A percentile compares a stretch with the other conserved stretches of the same genome.
phyloP scores from a whole-genome alignment of 495 filamentous ascomycete genomes.

The Hypoxylon subgilvum region DNA sequence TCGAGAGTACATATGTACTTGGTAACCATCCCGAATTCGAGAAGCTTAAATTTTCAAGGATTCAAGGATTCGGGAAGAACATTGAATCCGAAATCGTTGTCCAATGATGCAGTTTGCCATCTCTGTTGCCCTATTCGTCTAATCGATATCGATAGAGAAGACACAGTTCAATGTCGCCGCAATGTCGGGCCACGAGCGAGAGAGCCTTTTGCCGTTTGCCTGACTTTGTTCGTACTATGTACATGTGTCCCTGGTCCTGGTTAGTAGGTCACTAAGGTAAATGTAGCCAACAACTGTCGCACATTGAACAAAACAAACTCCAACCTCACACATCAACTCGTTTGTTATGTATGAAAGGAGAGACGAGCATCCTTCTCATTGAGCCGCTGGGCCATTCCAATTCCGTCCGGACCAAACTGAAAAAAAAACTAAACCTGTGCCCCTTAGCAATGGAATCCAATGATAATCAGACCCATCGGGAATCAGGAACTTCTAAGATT shows the following conservation, averaged over 20 bases:
- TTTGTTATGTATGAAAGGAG: no score
- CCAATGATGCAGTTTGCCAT: not conserved
- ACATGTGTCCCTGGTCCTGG: no score
- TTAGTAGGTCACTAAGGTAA: no score
- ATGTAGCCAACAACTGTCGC: no score
- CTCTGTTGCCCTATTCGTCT: conserved; percentile 17
- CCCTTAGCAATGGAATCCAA: no score
- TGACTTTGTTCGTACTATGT: not conserved
- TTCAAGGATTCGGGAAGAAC: no score
- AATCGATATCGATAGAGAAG: not conserved
- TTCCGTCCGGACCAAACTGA: no score
- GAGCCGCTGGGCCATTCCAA: conserved; percentile 14
- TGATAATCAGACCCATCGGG: conserved; percentile 28
- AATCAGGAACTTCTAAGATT: conserved; percentile 34
- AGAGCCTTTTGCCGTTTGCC: conserved; percentile 14
- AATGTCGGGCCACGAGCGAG: not conserved
- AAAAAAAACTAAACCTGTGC: no score
- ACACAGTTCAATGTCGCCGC: not conserved
- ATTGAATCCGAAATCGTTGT: no score
- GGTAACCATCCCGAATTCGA: not conserved
- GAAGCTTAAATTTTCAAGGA: conserved; percentile 18
- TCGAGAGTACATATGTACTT: not conserved
- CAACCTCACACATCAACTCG: no score
- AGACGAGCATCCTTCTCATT: not conserved
- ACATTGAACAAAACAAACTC: no score